Percentiles rank a stretch among this genome's conserved stretches.
Evolutionary conservation across 139 green algal genomes (phyloP).

Genomic region (Pseudopediastrum boryanum): DNA sequence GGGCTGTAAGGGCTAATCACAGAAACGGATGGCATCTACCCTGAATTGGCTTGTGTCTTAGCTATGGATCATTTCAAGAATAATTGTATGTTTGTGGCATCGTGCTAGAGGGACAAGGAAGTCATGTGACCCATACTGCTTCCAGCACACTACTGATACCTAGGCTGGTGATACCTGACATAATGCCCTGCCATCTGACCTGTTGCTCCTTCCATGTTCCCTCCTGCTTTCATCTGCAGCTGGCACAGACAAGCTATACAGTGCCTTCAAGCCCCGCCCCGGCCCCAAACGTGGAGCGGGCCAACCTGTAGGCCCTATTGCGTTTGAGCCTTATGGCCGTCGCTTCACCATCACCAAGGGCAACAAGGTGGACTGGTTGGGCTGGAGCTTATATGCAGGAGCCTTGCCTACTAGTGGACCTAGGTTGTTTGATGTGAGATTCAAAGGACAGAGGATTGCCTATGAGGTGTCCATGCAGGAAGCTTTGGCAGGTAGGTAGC

Average conservation of each 20-base stretch:
- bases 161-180: background rate
- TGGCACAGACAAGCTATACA: slow-evolving; percentile 23
- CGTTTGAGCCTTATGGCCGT: slow-evolving; percentile 29
- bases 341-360: slow-evolving; percentile 31
- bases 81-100: background rate
- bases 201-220: background rate
- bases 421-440: slow-evolving; percentile 35
- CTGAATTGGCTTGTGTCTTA: background rate
- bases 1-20: no score
- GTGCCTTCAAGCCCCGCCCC: slow-evolving; percentile 17
- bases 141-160: background rate
- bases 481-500: slow-evolving; percentile 37
- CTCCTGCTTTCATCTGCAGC: background rate
- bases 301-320: slow-evolving; percentile 25
- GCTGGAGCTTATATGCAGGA: slow-evolving; percentile 28
- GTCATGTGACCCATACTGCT: background rate
- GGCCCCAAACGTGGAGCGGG: slow-evolving; percentile 1
- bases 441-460: slow-evolving; percentile 41
- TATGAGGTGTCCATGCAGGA: slow-evolving; percentile 43
- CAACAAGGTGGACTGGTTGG: slow-evolving; percentile 31
- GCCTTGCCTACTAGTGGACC: slow-evolving; percentile 27
- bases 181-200: background rate
- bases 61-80: background rate
- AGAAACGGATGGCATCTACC: no score
- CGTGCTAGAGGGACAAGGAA: background rate